Percentiles rank a stretch among this genome's conserved stretches.
Evolutionary conservation across 306 rosid species (phyloP).

Genomic region (Rubus idaeus): DNA sequence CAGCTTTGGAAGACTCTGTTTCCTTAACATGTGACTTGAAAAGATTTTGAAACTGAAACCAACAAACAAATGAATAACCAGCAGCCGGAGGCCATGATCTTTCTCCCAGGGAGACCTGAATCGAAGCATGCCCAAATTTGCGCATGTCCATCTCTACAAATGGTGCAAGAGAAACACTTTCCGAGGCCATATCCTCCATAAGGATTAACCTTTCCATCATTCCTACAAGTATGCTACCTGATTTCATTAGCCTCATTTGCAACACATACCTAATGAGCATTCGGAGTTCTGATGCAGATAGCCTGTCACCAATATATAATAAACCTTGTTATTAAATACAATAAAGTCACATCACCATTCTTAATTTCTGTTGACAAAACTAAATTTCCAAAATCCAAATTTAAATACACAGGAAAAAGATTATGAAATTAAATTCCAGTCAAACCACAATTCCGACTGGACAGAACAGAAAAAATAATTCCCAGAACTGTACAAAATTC

Average conservation of each 20-base stretch:
- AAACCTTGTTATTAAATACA: constrained; percentile 20
- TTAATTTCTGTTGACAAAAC: background rate
- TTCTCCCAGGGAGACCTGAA: constrained; percentile 99
- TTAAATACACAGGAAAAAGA: constrained; percentile 16
- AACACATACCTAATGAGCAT: constrained; percentile 72
- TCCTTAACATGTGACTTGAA: constrained; percentile 74
- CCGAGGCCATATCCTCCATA: constrained; percentile 77
- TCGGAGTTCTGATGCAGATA: constrained; percentile 81
- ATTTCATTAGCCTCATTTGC: constrained; percentile 74
- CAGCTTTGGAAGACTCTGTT: constrained; percentile 57
- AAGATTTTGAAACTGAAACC: constrained; percentile 91
- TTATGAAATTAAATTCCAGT: background rate
- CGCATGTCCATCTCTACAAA: constrained; percentile 97
- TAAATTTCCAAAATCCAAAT: constrained; percentile 22
- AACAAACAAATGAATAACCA: constrained; percentile 98
- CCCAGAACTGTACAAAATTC: constrained; percentile 14
- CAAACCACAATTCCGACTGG: constrained; percentile 12
- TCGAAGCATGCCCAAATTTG: constrained; percentile 88
- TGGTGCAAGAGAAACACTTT: constrained; percentile 82
- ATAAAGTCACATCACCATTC: background rate
- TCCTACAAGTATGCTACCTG: constrained; percentile 76
- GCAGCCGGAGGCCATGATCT: constrained; percentile 99
- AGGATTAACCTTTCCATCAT: constrained; percentile 90
- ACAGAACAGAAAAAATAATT: constrained; percentile 27
- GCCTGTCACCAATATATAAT: constrained; percentile 47